A percentile compares a stretch with the other conserved stretches of the same genome.
Evolutionary conservation across 345 rosid species (phyloP).

Genomic region (Dipteronia sinensis): DNA sequence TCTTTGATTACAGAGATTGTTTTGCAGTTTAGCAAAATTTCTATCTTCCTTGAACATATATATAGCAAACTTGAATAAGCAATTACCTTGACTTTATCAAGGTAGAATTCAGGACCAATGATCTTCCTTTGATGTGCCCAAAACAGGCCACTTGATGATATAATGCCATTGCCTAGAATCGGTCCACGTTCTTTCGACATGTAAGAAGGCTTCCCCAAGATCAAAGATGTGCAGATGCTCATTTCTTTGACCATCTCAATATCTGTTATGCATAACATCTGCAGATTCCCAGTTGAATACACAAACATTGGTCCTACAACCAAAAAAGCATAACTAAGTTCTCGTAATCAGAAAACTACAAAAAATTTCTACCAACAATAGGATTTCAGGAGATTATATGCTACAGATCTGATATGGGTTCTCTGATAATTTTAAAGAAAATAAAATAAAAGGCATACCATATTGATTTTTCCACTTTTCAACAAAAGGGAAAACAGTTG

Average conservation of each 20-base stretch:
- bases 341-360: too few species aligned
- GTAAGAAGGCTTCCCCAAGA: conserved; percentile 53
- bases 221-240: conserved; percentile 32
- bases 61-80: background rate
- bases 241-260: conserved; percentile 46
- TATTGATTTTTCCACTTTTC: conserved; percentile 39
- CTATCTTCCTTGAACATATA: too few species aligned
- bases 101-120: conserved; percentile 46
- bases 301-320: conserved; percentile 42
- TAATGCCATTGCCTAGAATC: conserved; percentile 49
- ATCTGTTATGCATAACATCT: conserved; percentile 34
- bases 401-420: background rate
- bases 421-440: background rate
- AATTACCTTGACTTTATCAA: conserved; percentile 51
- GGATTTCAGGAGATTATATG: background rate
- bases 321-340: background rate
- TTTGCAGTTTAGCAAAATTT: too few species aligned
- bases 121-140: conserved; percentile 50
- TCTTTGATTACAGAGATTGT: too few species aligned
- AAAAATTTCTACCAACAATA: background rate
- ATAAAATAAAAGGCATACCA: conserved; percentile 26
- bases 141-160: conserved; percentile 39
- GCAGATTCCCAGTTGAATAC: conserved; percentile 50
- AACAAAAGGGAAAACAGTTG: conserved; percentile 32
- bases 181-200: conserved; percentile 43